A percentile compares a stretch with the other conserved stretches of the same genome.
phyloP scores from a whole-genome alignment of 345 rosid genomes.

The Salix arbutifolia region DNA sequence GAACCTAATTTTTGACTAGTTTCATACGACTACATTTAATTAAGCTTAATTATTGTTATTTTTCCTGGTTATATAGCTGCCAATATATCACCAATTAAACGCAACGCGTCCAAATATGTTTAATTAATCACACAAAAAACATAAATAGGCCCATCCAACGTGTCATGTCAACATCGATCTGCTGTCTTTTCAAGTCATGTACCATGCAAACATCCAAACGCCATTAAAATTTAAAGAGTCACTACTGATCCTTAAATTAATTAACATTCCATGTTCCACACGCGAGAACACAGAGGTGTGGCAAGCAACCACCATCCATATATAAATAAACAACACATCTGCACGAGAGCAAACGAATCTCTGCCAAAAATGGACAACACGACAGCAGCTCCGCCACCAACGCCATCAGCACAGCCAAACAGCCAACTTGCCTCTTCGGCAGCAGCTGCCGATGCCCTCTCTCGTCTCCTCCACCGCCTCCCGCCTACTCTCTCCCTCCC shows the following conservation, averaged over 20 bases:
- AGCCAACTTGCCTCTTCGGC: constrained; percentile 31
- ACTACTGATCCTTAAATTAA: too few relatives aligned
- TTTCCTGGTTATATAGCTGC: too few relatives aligned
- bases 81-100: too few relatives aligned
- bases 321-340: neutral
- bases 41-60: too few relatives aligned
- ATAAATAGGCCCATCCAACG: neutral
- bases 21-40: neutral
- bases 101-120: too few relatives aligned
- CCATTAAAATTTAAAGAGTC: neutral
- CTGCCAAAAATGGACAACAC: constrained; percentile 39
- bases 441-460: constrained; percentile 50
- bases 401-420: constrained; percentile 52
- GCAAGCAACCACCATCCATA: neutral
- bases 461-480: constrained; percentile 67
- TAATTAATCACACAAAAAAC: too few relatives aligned
- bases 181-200: neutral
- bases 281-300: neutral
- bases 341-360: constrained; percentile 32
- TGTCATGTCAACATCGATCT: neutral
- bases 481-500: constrained; percentile 73
- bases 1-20: neutral
- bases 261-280: neutral
- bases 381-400: constrained; percentile 82
- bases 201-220: neutral